Evolutionary conservation across 257 asterid genomes (phyloP).

Genomic region (Salvia rosmarinus): DNA sequence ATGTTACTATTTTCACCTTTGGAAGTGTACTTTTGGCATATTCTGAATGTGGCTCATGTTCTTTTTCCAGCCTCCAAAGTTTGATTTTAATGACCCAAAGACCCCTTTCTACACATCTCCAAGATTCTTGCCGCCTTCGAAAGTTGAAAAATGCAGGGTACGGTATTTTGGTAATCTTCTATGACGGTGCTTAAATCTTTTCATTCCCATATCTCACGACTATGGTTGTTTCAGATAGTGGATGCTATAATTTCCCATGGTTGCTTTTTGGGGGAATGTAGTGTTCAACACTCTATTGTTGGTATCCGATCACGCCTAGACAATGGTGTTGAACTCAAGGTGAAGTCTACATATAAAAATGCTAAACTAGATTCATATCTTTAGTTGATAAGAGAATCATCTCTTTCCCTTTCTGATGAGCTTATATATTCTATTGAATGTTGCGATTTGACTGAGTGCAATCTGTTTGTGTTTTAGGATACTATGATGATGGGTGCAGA

Average conservation of each 20-base stretch:
- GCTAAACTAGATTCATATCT: background rate
- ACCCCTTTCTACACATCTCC: conserved; percentile 90
- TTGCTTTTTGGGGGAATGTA: conserved; percentile 82
- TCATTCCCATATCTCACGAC: conserved; percentile 29
- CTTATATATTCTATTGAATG: background rate
- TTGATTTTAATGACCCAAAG: conserved; percentile 81
- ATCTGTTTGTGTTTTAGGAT: conserved; percentile 52
- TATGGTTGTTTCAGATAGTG: conserved; percentile 58
- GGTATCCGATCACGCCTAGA: conserved; percentile 88
- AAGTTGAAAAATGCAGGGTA: conserved; percentile 91
- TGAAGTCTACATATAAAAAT: conserved; percentile 28
- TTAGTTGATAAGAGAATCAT: background rate
- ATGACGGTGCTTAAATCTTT: background rate
- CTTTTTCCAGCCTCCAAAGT: conserved; percentile 70
- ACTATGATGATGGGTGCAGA: conserved; percentile 99
- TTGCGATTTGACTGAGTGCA: background rate
- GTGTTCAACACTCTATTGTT: conserved; percentile 79
- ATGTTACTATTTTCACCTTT: background rate
- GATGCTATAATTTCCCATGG: conserved; percentile 94
- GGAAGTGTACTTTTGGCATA: too few relatives aligned
- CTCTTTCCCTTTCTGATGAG: background rate
- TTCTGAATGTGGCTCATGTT: conserved; percentile 26
- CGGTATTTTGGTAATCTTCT: conserved; percentile 18
- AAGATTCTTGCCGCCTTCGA: conserved; percentile 87
- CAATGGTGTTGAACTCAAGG: conserved; percentile 83